Evolutionary conservation across 2,329 filamentous ascomycete species (phyloP).

Genomic region (Epichloe uncinata): DNA sequence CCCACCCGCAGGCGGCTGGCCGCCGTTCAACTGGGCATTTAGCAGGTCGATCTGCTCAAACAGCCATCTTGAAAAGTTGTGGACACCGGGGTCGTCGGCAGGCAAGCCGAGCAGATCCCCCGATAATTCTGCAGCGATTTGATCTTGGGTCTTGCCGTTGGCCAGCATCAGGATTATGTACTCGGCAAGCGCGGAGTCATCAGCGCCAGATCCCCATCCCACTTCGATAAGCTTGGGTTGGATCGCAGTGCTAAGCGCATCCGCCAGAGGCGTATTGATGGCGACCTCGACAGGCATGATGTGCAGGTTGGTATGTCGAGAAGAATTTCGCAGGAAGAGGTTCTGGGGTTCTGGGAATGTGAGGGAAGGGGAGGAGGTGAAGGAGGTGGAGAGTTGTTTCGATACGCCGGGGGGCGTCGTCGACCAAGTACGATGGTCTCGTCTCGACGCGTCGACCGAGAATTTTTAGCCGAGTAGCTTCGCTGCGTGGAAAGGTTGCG

Average conservation of each 20-base stretch:
- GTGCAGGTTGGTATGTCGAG: slow-evolving; percentile 5
- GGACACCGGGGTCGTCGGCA: slow-evolving; percentile 69
- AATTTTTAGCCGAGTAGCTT: not conserved
- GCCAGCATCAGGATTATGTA: slow-evolving; percentile 97
- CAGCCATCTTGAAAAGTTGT: slow-evolving; percentile 83
- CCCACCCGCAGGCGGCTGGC: slow-evolving; percentile 17
- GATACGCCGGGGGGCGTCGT: slow-evolving; percentile 6
- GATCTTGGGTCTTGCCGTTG: slow-evolving; percentile 83
- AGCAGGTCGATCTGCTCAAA: slow-evolving; percentile 70
- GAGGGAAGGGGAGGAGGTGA: not conserved
- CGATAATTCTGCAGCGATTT: slow-evolving; percentile 79
- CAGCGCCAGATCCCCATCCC: slow-evolving; percentile 73
- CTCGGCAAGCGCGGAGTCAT: slow-evolving; percentile 73
- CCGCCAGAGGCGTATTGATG: slow-evolving; percentile 69
- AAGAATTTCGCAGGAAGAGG: not conserved
- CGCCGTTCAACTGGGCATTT: slow-evolving; percentile 48
- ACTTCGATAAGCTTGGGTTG: slow-evolving; percentile 87
- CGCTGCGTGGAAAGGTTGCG: not conserved
- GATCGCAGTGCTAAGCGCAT: slow-evolving; percentile 69
- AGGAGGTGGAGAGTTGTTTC: slow-evolving; percentile 1
- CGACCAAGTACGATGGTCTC: not conserved
- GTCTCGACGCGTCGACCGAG: slow-evolving; percentile 2
- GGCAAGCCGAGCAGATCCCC: slow-evolving; percentile 70
- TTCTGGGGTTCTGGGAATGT: not conserved
- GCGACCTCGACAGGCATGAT: slow-evolving; percentile 68